Conservation (phyloP, 2,329 filamentous ascomycete genomes). For the Calonectria fujianensis region DNA sequence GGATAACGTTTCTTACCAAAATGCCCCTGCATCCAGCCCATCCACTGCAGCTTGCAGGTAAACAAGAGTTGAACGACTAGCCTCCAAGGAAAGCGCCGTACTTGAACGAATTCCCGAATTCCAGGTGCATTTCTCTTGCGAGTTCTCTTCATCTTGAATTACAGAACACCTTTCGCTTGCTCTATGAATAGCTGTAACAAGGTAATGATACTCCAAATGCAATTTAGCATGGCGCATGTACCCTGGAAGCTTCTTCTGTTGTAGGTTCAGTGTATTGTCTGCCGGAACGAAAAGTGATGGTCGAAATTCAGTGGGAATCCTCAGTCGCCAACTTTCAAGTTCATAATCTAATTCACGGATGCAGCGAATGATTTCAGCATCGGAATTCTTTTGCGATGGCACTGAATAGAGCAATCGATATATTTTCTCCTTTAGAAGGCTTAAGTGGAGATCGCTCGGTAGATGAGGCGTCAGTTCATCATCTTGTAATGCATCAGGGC, state of each 20-base stretch:
- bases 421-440: background rate
- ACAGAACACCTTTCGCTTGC: background rate
- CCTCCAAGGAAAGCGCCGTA: background rate
- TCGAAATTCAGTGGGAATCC: background rate
- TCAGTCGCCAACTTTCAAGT: background rate
- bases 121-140: background rate
- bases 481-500: background rate
- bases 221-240: background rate
- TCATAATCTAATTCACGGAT: background rate
- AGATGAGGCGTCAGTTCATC: background rate
- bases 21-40: background rate
- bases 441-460: background rate
- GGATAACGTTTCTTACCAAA: background rate
- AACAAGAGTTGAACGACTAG: conserved; percentile 1
- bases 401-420: conserved; percentile 8
- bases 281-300: background rate
- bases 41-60: background rate
- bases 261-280: background rate
- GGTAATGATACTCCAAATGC: conserved; percentile 10
- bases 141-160: background rate
- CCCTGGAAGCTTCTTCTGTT: background rate
- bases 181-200: background rate
- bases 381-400: background rate
- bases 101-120: background rate
- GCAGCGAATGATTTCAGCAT: conserved; percentile 3